Conservation (phyloP, 2,329 filamentous ascomycete genomes). For the Penicillium digitatum region DNA sequence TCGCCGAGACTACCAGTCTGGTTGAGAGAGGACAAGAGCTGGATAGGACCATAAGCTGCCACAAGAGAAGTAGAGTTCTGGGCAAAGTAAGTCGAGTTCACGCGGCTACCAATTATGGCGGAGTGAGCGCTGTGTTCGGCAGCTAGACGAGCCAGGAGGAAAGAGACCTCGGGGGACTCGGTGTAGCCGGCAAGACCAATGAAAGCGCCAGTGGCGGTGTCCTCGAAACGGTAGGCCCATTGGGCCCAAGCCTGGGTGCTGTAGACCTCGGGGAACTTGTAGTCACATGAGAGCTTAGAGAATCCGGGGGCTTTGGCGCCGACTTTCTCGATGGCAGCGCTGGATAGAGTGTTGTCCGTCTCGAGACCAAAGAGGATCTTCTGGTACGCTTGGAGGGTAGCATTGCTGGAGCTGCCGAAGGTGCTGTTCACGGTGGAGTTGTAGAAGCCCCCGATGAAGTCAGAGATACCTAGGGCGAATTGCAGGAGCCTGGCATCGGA, state of each 20-base stretch:
- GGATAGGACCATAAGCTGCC: conserved; percentile 22
- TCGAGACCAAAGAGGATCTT: conserved; percentile 21
- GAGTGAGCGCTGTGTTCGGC: conserved; percentile 25
- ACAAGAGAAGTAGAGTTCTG: conserved; percentile 22
- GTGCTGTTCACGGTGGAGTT: conserved; percentile 24
- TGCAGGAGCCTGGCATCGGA: conserved; percentile 21
- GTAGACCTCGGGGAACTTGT: conserved; percentile 18
- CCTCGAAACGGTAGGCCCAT: conserved; percentile 23
- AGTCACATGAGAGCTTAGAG: conserved; percentile 21
- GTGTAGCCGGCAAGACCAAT: conserved; percentile 29
- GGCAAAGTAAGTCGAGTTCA: conserved; percentile 15
- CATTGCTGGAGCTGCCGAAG: conserved; percentile 19
- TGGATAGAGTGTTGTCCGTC: conserved; percentile 23
- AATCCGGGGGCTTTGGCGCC: conserved; percentile 15
- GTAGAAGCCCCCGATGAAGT: conserved; percentile 26
- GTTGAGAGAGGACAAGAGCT: conserved; percentile 20
- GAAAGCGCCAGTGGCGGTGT: conserved; percentile 22
- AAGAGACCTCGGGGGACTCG: conserved; percentile 29
- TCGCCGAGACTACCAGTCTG: conserved; percentile 23
- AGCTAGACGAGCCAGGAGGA: conserved; percentile 29
- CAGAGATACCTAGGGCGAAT: conserved; percentile 25
- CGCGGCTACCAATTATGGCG: conserved; percentile 20
- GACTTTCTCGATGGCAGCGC: conserved; percentile 25
- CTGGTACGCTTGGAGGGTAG: conserved; percentile 19
- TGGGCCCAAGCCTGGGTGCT: conserved; percentile 17